Conservation (phyloP, 495 filamentous ascomycete species). For the Mycothermus thermophilus region DNA sequence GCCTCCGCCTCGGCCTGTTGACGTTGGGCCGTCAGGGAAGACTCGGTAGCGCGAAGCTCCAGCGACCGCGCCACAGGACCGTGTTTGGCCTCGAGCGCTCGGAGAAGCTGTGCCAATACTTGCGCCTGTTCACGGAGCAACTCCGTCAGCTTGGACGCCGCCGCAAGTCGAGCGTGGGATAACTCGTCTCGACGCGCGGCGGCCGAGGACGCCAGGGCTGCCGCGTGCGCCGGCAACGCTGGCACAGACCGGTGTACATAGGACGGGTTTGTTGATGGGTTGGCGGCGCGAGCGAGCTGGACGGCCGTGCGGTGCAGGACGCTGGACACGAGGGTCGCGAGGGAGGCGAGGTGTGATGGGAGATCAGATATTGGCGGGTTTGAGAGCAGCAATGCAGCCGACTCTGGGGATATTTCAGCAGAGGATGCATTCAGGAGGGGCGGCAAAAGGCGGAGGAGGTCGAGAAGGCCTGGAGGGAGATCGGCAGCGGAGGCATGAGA, state of each 20-base stretch:
- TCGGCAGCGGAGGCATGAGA: conserved; percentile 3
- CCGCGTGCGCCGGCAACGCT: conserved; percentile 18
- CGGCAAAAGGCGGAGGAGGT: conserved; percentile 32
- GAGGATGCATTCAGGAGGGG: conserved; percentile 16
- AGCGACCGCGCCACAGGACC: conserved; percentile 49
- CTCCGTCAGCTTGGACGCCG: conserved; percentile 13
- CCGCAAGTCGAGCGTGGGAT: conserved; percentile 19
- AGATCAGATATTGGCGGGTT: conserved; percentile 29
- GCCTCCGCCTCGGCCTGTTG: conserved; percentile 25
- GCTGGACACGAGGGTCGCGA: conserved; percentile 26
- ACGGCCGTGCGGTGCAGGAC: conserved; percentile 26
- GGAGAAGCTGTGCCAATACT: conserved; percentile 21
- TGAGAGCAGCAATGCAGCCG: conserved; percentile 23
- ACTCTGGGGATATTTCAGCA: conserved; percentile 9
- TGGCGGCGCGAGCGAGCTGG: conserved; percentile 29
- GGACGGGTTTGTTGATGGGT: conserved; percentile 38
- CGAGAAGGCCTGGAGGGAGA: conserved; percentile 21
- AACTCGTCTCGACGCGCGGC: conserved; percentile 15
- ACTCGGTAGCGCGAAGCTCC: conserved; percentile 41
- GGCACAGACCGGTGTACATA: conserved; percentile 37
- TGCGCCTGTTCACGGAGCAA: conserved; percentile 19
- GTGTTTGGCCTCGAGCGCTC: conserved; percentile 41
- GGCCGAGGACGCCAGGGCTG: conserved; percentile 14
- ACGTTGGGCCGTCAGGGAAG: conserved; percentile 39
- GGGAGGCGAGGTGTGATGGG: conserved; percentile 25